A percentile compares a stretch with the other conserved stretches of the same genome.
Evolutionary conservation across 1,284 basidiomycete species (phyloP).

Genomic region (Wallemia ichthyophaga): DNA sequence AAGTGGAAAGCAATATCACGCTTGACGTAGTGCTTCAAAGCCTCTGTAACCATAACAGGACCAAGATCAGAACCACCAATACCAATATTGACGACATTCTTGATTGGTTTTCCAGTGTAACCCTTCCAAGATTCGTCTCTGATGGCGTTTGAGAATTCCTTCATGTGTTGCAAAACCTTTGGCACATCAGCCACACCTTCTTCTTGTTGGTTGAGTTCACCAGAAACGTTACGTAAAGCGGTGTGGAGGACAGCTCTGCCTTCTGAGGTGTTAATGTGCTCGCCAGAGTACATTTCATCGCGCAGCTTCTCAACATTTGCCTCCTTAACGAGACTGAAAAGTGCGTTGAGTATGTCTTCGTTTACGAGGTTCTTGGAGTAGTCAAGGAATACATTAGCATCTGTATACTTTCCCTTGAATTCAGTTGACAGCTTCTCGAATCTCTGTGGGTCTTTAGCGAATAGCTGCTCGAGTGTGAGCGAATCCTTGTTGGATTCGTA

Average conservation of each 20-base stretch:
- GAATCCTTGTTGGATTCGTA: constrained; percentile 42
- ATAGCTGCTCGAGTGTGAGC: constrained; percentile 69
- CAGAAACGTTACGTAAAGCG: constrained; percentile 58
- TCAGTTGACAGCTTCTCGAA: constrained; percentile 58
- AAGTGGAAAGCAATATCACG: constrained; percentile 66
- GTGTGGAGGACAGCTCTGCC: constrained; percentile 85
- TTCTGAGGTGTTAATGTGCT: constrained; percentile 96
- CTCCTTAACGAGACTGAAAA: constrained; percentile 17
- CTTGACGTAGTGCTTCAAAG: constrained; percentile 72
- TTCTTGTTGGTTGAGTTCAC: constrained; percentile 37
- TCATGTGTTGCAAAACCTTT: constrained; percentile 66
- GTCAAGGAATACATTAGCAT: constrained; percentile 63
- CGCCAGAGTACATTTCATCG: constrained; percentile 77
- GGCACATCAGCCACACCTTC: constrained; percentile 52
- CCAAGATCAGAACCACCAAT: constrained; percentile 95
- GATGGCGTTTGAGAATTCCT: constrained; percentile 56
- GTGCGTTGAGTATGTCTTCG: constrained; percentile 30
- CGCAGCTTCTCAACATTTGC: constrained; percentile 42
- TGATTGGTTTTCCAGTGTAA: constrained; percentile 83
- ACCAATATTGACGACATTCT: constrained; percentile 89
- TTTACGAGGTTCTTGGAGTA: constrained; percentile 93
- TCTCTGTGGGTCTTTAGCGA: constrained; percentile 53
- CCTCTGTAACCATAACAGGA: constrained; percentile 96
- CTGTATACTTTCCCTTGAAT: constrained; percentile 32
- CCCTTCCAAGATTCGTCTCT: constrained; percentile 76